Conservation (phyloP, 345 rosid species). For the Stellera chamaejasme region DNA sequence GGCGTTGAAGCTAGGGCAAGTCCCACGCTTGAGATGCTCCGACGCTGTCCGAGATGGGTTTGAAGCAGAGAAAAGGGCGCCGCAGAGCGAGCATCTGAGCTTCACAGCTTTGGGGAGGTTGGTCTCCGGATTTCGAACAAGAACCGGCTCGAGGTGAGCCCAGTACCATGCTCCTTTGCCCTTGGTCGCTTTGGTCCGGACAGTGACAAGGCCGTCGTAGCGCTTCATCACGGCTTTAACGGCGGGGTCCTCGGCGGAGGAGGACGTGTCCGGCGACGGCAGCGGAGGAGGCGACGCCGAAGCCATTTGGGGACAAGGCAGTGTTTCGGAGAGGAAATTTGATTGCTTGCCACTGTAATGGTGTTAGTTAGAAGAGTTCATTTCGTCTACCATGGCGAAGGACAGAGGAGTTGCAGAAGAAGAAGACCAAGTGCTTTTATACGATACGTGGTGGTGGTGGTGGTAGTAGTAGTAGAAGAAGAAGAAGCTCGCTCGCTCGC, state of each 20-base stretch:
- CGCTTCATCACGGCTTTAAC: constrained; percentile 22
- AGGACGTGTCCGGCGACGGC: constrained; percentile 11
- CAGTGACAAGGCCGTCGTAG: constrained; percentile 30
- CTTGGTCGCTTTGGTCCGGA: constrained; percentile 40
- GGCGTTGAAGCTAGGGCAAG: constrained; percentile 40
- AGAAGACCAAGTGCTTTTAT: no score
- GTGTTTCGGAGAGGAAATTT: no score
- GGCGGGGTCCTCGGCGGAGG: constrained; percentile 15
- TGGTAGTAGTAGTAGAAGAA: no score
- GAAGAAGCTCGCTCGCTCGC: no score
- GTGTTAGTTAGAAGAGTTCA: no score
- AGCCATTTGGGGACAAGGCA: background rate
- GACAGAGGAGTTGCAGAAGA: no score
- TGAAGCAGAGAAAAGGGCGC: constrained; percentile 46
- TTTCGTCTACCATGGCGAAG: no score
- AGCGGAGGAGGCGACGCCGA: background rate
- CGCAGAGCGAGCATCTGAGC: constrained; percentile 40
- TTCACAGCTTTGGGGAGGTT: constrained; percentile 44
- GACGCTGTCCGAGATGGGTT: constrained; percentile 53
- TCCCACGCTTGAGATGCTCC: constrained; percentile 48
- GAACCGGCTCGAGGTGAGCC: constrained; percentile 46
- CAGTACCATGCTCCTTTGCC: constrained; percentile 70
- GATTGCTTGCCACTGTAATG: no score
- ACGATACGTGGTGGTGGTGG: no score
- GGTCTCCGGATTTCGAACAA: constrained; percentile 33